Evolutionary conservation across 2,329 filamentous ascomycete species (phyloP).

Genomic region (Claviceps africana): DNA sequence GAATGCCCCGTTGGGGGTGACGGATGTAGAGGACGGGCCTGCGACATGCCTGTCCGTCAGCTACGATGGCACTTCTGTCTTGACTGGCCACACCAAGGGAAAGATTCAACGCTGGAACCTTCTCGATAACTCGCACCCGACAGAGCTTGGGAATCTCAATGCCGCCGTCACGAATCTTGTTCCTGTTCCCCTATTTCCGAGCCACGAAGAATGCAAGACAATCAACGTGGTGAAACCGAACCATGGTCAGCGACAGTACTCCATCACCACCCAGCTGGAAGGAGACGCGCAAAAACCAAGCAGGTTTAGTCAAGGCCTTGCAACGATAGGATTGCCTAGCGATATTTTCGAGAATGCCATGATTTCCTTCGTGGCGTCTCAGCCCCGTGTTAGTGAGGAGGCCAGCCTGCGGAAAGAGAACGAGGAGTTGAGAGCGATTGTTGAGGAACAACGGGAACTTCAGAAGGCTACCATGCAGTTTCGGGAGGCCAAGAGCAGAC

Average conservation of each 20-base stretch:
- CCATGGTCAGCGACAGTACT: constrained; percentile 50
- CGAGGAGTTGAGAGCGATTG: constrained; percentile 29
- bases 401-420: constrained; percentile 23
- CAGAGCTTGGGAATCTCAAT: constrained; percentile 57
- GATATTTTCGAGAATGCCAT: constrained; percentile 25
- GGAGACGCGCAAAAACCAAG: constrained; percentile 25
- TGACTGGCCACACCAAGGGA: constrained; percentile 72
- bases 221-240: constrained; percentile 68
- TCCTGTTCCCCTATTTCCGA: constrained; percentile 50
- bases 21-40: constrained; percentile 48
- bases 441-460: constrained; percentile 26
- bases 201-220: constrained; percentile 29
- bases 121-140: constrained; percentile 51
- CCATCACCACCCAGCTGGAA: constrained; percentile 50
- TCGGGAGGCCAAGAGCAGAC: background rate
- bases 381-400: constrained; percentile 6
- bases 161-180: constrained; percentile 69
- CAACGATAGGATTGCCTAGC: constrained; percentile 34
- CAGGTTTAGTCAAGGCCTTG: constrained; percentile 31
- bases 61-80: constrained; percentile 66
- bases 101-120: constrained; percentile 73
- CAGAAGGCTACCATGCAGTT: constrained; percentile 10
- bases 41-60: constrained; percentile 57
- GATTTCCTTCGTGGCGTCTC: constrained; percentile 1
- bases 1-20: constrained; percentile 37